A percentile compares a stretch with the other conserved stretches of the same genome.
phyloP scores from a whole-genome alignment of 2,329 filamentous ascomycete genomes.

The Bipolaris victoriae region DNA sequence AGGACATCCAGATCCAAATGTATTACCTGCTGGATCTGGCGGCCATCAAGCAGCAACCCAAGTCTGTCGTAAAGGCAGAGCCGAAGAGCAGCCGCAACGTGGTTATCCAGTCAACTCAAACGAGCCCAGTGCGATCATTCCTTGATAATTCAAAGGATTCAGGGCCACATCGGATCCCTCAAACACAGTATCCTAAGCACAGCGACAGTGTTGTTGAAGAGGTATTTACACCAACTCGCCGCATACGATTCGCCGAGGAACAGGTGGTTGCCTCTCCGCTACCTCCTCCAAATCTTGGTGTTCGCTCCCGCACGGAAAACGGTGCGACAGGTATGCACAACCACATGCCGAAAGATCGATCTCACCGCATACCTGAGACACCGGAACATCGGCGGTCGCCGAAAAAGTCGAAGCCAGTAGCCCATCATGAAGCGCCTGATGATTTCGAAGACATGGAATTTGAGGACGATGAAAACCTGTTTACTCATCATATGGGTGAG shows the following conservation, averaged over 20 bases:
- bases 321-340: slow-evolving; percentile 1
- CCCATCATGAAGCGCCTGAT: slow-evolving; percentile 17
- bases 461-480: slow-evolving; percentile 27
- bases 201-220: slow-evolving; percentile 39
- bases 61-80: slow-evolving; percentile 17
- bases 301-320: not conserved
- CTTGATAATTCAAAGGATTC: slow-evolving; percentile 11
- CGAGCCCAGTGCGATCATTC: slow-evolving; percentile 27
- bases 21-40: slow-evolving; percentile 35
- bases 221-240: slow-evolving; percentile 34
- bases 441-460: slow-evolving; percentile 38
- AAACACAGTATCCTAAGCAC: slow-evolving; percentile 45
- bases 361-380: slow-evolving; percentile 33
- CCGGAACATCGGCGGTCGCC: slow-evolving; percentile 28
- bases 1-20: slow-evolving; percentile 39
- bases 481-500: slow-evolving; percentile 22
- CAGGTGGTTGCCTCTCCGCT: slow-evolving; percentile 21
- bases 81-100: slow-evolving; percentile 21
- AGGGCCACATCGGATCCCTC: slow-evolving; percentile 30
- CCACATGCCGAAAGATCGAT: slow-evolving; percentile 16
- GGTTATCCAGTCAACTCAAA: slow-evolving; percentile 43
- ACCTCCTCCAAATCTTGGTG: slow-evolving; percentile 16
- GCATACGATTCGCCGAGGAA: slow-evolving; percentile 36
- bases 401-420: slow-evolving; percentile 8
- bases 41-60: slow-evolving; percentile 30